These are phyloP conservation scores for Phaeosphaeriaceae sp. DNA, from an alignment of 2,329 filamentous ascomycete species.

Conservation along the genomic window DNA sequence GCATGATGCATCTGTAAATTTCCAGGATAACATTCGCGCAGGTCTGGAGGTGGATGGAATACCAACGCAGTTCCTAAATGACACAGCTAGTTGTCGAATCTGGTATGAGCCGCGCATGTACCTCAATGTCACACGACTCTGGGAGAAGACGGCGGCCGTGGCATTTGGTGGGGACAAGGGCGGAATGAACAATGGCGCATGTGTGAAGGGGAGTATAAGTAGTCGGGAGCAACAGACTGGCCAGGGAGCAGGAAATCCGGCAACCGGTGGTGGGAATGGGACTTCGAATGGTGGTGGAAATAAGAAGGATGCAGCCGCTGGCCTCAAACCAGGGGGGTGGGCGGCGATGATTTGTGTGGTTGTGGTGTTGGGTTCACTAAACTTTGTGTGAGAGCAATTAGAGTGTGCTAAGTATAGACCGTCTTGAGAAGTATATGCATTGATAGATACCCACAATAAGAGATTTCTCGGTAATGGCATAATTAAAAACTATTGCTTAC, in stretches of 20 bases:
- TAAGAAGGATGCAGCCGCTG: conserved; percentile 19
- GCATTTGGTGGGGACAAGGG: conserved; percentile 38
- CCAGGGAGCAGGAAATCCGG: conserved; percentile 29
- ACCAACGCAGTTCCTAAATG: conserved; percentile 66
- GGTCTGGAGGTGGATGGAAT: conserved; percentile 42
- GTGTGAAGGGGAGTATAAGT: conserved; percentile 38
- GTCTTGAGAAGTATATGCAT: too few relatives aligned
- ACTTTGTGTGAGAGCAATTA: neutral
- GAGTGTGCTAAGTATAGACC: neutral
- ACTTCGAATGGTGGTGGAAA: conserved; percentile 9
- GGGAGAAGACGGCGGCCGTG: conserved; percentile 51
- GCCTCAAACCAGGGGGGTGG: neutral
- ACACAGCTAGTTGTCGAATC: conserved; percentile 66
- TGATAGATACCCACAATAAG: too few relatives aligned
- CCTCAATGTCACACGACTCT: conserved; percentile 58
- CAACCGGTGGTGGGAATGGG: conserved; percentile 7
- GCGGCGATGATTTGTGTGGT: neutral
- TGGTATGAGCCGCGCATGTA: conserved; percentile 64
- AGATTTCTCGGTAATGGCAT: too few relatives aligned
- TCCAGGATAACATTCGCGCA: conserved; percentile 47
- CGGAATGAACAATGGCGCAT: conserved; percentile 32
- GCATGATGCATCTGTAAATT: conserved; percentile 42
- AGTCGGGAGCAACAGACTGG: conserved; percentile 35
- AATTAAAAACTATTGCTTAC: too few relatives aligned
- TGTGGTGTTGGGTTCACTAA: neutral